These are phyloP conservation scores for Phlyctochytrium arcticum DNA, from an alignment of 192 early-diverging fungal species.

Conservation along the genomic window DNA sequence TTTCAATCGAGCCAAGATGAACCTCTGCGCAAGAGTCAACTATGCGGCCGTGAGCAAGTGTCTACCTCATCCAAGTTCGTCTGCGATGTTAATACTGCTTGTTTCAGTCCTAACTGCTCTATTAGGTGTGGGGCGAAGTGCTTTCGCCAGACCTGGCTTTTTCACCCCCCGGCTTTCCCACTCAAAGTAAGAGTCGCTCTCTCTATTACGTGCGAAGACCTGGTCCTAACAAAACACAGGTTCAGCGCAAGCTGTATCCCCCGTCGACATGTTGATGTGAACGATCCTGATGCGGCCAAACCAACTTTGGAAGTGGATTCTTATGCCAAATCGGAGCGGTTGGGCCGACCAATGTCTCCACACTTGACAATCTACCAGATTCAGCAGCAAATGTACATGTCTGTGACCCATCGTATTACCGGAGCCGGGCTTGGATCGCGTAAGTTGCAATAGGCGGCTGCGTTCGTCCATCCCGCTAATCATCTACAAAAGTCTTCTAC, in stretches of 20 bases:
- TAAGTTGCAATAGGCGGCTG: conserved; percentile 29
- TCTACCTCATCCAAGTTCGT: too few relatives aligned
- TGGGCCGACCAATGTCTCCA: conserved; percentile 76
- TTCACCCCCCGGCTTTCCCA: too few relatives aligned
- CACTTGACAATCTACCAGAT: conserved; percentile 88
- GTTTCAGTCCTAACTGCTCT: too few relatives aligned
- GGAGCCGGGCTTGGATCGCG: conserved; percentile 66
- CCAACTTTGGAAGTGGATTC: conserved; percentile 48
- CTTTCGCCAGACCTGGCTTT: too few relatives aligned
- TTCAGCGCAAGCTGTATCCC: neutral
- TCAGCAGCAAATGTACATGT: conserved; percentile 81
- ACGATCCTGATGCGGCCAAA: conserved; percentile 28
- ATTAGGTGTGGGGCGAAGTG: too few relatives aligned
- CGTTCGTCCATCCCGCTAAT: neutral
- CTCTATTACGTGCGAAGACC: too few relatives aligned
- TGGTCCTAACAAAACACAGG: too few relatives aligned
- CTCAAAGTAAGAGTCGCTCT: too few relatives aligned
- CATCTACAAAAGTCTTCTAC: conserved; percentile 23
- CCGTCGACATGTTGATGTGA: neutral
- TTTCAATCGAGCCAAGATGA: too few relatives aligned
- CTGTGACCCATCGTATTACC: conserved; percentile 68
- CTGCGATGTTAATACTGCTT: too few relatives aligned
- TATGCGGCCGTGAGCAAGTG: too few relatives aligned
- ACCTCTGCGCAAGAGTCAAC: too few relatives aligned
- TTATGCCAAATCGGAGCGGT: conserved; percentile 28